These are phyloP conservation scores for Blastocystis sp. DNA, from an alignment of 352 stramenopile genomes.

Conservation along the genomic window DNA sequence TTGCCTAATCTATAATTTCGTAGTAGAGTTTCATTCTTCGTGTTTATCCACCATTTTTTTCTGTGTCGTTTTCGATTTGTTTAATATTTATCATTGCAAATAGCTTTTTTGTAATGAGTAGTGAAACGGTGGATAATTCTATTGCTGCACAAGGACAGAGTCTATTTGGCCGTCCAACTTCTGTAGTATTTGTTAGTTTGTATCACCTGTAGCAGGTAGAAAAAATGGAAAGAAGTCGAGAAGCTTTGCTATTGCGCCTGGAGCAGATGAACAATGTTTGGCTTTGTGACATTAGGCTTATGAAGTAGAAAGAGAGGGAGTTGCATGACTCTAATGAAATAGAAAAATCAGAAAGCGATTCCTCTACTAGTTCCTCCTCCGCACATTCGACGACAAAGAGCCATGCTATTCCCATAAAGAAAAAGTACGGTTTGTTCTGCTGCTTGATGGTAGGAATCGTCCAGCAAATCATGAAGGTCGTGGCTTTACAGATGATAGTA, in stretches of 20 bases:
- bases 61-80: not conserved
- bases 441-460: not conserved
- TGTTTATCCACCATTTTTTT: not conserved
- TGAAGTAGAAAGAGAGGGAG: not conserved
- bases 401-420: conserved; percentile 8
- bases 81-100: not conserved
- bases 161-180: conserved; percentile 1
- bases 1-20: too few species aligned
- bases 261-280: conserved; percentile 25
- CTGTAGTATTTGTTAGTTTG: not conserved
- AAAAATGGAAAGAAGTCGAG: conserved; percentile 20
- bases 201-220: not conserved
- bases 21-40: too few species aligned
- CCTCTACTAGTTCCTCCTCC: not conserved
- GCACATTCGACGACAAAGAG: not conserved
- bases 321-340: not conserved
- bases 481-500: conserved; percentile 45
- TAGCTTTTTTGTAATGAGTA: not conserved
- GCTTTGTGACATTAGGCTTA: not conserved
- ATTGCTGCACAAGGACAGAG: not conserved
- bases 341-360: not conserved
- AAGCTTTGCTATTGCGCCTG: conserved; percentile 24
- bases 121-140: not conserved
- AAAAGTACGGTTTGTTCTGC: not conserved
- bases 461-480: not conserved